These are phyloP conservation scores for Astrephomene gubernaculifera DNA, from an alignment of 139 green algal genomes.

Conservation along the genomic window DNA sequence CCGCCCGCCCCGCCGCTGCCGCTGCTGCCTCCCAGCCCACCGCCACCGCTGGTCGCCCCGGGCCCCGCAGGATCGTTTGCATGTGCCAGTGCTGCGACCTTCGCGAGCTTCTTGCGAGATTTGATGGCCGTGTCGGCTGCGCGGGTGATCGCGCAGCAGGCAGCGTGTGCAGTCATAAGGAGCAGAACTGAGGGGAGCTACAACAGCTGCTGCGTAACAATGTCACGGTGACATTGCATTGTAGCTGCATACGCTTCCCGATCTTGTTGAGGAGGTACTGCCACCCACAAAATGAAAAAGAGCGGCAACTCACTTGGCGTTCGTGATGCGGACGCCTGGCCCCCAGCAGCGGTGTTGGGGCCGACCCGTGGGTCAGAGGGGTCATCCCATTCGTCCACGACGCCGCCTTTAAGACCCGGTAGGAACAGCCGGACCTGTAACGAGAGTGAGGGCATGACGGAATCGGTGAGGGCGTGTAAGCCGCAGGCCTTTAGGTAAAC, in stretches of 20 bases:
- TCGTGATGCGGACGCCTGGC: not conserved
- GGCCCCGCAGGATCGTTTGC: not conserved
- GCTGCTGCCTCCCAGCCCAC: not conserved
- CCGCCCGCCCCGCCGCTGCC: not conserved
- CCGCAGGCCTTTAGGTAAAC: too few species aligned
- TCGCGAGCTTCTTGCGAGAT: constrained; percentile 24
- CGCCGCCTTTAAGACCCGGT: constrained; percentile 25
- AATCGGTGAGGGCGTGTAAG: too few species aligned
- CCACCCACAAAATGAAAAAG: too few species aligned
- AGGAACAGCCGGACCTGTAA: constrained; percentile 38
- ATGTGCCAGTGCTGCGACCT: constrained; percentile 36
- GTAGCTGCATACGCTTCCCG: too few species aligned
- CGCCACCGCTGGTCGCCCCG: not conserved
- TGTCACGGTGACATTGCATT: too few species aligned
- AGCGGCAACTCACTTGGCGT: not conserved
- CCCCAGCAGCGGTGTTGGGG: too few species aligned
- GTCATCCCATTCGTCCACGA: constrained; percentile 23
- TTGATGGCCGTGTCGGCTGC: constrained; percentile 41
- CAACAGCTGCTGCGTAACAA: too few species aligned
- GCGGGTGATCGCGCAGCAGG: not conserved
- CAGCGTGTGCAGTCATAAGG: too few species aligned
- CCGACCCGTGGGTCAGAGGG: not conserved
- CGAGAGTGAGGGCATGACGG: too few species aligned
- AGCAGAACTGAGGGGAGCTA: too few species aligned
- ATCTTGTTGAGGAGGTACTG: too few species aligned